Percentiles rank a stretch among this genome's conserved stretches.
These are phyloP conservation scores for Lentinula edodes DNA, from an alignment of 768 basidiomycete species.

Conservation along the genomic window DNA sequence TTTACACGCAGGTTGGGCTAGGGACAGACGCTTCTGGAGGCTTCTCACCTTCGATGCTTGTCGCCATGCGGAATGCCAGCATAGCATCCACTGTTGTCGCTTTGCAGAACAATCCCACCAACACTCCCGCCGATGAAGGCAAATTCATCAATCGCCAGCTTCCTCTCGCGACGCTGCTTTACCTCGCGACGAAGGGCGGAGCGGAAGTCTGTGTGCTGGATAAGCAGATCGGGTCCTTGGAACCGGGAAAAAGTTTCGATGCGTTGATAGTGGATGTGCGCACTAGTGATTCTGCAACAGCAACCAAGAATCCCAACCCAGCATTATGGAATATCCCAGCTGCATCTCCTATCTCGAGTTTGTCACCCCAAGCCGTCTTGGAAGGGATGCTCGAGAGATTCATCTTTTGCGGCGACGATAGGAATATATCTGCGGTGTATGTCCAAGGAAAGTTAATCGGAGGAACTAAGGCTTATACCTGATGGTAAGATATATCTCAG, in stretches of 20 bases:
- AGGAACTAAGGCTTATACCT: constrained; percentile 32
- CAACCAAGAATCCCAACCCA: constrained; percentile 29
- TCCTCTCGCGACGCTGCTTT: constrained; percentile 68
- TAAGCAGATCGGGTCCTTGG: constrained; percentile 69
- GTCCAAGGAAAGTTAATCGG: constrained; percentile 80
- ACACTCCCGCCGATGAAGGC: constrained; percentile 6
- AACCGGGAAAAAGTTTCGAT: constrained; percentile 83
- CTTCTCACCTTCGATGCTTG: constrained; percentile 75
- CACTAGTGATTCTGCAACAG: constrained; percentile 30
- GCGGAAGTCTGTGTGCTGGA: constrained; percentile 76
- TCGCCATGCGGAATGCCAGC: constrained; percentile 67
- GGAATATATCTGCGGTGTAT: constrained; percentile 78
- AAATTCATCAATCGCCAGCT: constrained; percentile 58
- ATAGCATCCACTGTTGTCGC: constrained; percentile 75
- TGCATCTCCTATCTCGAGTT: constrained; percentile 23
- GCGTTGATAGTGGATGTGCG: constrained; percentile 69
- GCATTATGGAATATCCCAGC: constrained; percentile 48
- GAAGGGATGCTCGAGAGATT: constrained; percentile 73
- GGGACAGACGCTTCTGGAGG: constrained; percentile 94
- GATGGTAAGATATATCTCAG: not conserved
- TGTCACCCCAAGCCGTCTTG: constrained; percentile 32
- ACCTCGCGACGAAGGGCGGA: constrained; percentile 90
- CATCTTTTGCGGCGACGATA: constrained; percentile 81
- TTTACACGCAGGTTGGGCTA: constrained; percentile 66
- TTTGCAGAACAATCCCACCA: constrained; percentile 28